Evolutionary conservation across 148 eudicot species (phyloP).

Genomic region (Nepenthes gracilis): DNA sequence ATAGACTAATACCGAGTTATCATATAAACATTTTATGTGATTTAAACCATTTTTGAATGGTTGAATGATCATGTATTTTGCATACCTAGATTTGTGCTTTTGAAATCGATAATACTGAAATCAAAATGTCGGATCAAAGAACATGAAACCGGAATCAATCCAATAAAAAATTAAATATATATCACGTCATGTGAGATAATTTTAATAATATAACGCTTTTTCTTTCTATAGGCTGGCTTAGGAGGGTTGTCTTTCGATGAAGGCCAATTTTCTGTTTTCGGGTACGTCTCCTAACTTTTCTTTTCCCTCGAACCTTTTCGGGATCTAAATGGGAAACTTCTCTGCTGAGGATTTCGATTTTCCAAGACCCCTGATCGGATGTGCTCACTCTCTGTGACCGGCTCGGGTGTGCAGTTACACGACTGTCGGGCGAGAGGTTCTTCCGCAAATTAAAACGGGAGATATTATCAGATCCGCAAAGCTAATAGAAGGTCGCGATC

Average conservation of each 20-base stretch:
- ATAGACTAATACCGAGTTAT: too few relatives aligned
- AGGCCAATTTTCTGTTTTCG: constrained; percentile 96
- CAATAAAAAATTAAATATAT: neutral
- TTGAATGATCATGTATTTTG: too few relatives aligned
- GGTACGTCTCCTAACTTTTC: constrained; percentile 31
- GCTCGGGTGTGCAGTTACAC: constrained; percentile 40
- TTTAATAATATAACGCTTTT: neutral
- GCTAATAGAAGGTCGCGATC: constrained; percentile 83
- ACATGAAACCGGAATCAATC: neutral
- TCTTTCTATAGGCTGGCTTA: constrained; percentile 62
- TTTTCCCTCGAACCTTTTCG: too few relatives aligned
- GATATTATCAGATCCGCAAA: constrained; percentile 76
- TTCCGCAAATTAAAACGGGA: constrained; percentile 75
- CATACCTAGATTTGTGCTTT: too few relatives aligned
- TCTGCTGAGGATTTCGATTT: too few relatives aligned
- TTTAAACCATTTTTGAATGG: too few relatives aligned
- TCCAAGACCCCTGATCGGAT: too few relatives aligned
- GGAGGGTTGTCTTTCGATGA: constrained; percentile 96
- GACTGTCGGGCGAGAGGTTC: constrained; percentile 59
- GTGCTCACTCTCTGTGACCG: neutral
- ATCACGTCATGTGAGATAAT: too few relatives aligned
- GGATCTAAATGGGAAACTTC: too few relatives aligned
- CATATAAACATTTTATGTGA: too few relatives aligned
- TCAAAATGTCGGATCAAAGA: too few relatives aligned
- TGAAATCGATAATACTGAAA: too few relatives aligned